Conservation (phyloP, 73 alveolate genomes). For the Paramecium octaurelia region DNA sequence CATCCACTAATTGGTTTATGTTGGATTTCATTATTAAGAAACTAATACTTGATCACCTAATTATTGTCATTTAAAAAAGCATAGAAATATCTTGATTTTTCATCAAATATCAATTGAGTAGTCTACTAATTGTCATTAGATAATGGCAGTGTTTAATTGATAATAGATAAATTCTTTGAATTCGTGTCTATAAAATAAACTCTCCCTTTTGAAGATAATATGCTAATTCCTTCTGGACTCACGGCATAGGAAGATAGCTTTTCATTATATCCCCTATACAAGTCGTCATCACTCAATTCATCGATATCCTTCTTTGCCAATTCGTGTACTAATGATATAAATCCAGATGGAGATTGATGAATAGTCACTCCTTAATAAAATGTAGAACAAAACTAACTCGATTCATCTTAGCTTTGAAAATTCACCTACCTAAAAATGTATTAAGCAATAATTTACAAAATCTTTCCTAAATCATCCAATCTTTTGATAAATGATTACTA, state of each 20-base stretch:
- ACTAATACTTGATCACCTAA: neutral
- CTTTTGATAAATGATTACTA: neutral
- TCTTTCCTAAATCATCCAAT: neutral
- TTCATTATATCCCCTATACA: neutral
- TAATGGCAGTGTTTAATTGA: neutral
- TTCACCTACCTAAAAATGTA: neutral
- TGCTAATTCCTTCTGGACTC: neutral
- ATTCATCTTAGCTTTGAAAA: neutral
- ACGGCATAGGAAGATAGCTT: neutral
- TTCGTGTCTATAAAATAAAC: neutral
- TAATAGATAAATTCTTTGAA: neutral
- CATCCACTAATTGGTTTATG: neutral
- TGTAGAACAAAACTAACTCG: neutral
- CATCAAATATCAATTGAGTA: neutral
- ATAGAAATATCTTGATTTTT: neutral
- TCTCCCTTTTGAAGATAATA: neutral
- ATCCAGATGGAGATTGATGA: constrained; percentile 10
- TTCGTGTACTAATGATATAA: neutral
- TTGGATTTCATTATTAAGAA: neutral
- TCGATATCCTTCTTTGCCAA: neutral
- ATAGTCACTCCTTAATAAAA: neutral
- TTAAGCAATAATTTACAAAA: neutral
- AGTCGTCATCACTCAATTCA: neutral
- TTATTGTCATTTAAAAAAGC: neutral
- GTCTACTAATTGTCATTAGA: neutral